Conservation (phyloP, 2,329 filamentous ascomycete species). For the Alternaria arborescens region DNA sequence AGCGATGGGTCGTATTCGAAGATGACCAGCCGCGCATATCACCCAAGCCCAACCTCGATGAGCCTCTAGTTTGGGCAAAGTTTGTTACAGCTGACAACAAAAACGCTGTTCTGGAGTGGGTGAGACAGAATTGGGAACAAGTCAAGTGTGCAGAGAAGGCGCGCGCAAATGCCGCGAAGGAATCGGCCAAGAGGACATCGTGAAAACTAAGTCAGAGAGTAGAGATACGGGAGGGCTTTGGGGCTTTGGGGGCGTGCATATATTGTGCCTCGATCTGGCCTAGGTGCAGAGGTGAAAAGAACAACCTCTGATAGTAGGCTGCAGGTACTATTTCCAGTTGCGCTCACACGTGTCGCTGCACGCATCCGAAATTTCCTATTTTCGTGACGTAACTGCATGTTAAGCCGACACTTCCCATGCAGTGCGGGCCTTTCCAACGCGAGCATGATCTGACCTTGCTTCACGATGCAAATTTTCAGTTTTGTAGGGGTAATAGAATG, state of each 20-base stretch:
- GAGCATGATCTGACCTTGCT: conserved; percentile 6
- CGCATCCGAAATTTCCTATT: conserved; percentile 12
- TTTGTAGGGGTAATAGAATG: conserved; percentile 49
- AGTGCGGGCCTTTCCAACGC: conserved; percentile 10
- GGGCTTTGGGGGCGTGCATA: neutral
- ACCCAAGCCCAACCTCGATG: conserved; percentile 20
- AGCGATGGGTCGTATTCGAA: conserved; percentile 46
- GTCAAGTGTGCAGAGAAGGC: conserved; percentile 44
- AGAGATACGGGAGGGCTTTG: neutral
- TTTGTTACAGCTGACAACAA: conserved; percentile 20
- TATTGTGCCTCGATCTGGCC: neutral
- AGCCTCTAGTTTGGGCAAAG: conserved; percentile 34
- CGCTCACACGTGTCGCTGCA: neutral
- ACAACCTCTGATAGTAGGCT: neutral
- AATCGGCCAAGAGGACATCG: conserved; percentile 11
- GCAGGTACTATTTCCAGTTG: neutral
- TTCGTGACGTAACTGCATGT: conserved; percentile 18
- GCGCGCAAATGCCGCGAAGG: conserved; percentile 24
- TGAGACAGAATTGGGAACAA: conserved; percentile 41
- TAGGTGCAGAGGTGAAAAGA: neutral
- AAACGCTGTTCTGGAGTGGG: conserved; percentile 38
- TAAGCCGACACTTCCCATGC: conserved; percentile 35
- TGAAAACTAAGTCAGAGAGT: neutral
- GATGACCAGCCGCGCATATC: conserved; percentile 31
- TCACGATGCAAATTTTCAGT: conserved; percentile 43